Evolutionary conservation across 495 filamentous ascomycete genomes (phyloP).

Genomic region (Penicilliopsis zonata): DNA sequence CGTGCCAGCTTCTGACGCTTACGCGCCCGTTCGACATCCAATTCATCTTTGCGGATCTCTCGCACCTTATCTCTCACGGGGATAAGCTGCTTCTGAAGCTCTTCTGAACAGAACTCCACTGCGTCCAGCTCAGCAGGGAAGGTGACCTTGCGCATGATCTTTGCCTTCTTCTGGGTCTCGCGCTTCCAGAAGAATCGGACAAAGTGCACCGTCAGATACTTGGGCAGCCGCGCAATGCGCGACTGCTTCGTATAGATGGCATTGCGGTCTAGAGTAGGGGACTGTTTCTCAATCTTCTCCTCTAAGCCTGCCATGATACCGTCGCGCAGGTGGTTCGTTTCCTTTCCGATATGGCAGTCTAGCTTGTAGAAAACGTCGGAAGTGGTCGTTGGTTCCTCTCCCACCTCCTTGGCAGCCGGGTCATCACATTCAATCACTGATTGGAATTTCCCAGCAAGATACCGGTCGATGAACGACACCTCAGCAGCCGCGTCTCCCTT

Average conservation of each 20-base stretch:
- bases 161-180: conserved; percentile 91
- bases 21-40: conserved; percentile 74
- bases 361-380: conserved; percentile 82
- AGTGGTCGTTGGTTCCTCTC: conserved; percentile 53
- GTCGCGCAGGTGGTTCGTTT: conserved; percentile 81
- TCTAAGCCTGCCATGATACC: conserved; percentile 70
- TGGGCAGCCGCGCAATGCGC: conserved; percentile 76
- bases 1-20: conserved; percentile 76
- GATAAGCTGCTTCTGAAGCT: conserved; percentile 68
- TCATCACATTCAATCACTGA: conserved; percentile 77
- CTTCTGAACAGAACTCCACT: conserved; percentile 90
- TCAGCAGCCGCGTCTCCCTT: conserved; percentile 31
- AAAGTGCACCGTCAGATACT: conserved; percentile 94
- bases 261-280: conserved; percentile 63
- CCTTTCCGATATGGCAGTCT: conserved; percentile 80
- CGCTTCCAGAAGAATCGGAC: conserved; percentile 97
- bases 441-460: conserved; percentile 70
- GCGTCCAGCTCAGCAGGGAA: conserved; percentile 89
- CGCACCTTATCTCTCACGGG: conserved; percentile 91
- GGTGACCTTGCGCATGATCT: conserved; percentile 97
- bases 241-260: conserved; percentile 82
- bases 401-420: conserved; percentile 56
- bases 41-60: conserved; percentile 87
- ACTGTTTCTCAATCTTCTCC: conserved; percentile 86
- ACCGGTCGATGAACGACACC: conserved; percentile 77